A percentile compares a stretch with the other conserved stretches of the same genome.
These are phyloP conservation scores for Zalerion maritima DNA, from an alignment of 495 filamentous ascomycete genomes.

Conservation along the genomic window DNA sequence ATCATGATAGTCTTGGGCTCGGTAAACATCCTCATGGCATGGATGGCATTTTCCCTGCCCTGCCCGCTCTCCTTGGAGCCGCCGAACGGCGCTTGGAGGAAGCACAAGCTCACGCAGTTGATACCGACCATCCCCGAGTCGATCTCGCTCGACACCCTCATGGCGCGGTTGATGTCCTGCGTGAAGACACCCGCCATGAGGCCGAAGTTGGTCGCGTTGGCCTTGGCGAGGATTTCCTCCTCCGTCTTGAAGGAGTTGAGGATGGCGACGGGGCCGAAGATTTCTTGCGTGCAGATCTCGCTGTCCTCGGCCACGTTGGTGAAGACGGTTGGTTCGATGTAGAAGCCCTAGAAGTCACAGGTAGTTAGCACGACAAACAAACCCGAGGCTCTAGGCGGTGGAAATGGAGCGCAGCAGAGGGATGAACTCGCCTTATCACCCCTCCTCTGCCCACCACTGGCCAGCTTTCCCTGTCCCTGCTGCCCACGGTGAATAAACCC, in stretches of 20 bases:
- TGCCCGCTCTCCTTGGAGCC: constrained; percentile 37
- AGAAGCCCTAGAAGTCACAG: constrained; percentile 20
- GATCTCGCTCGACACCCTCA: constrained; percentile 32
- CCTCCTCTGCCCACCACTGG: constrained; percentile 40
- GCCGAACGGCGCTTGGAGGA: constrained; percentile 29
- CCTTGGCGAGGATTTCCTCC: constrained; percentile 33
- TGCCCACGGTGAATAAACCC: constrained; percentile 47
- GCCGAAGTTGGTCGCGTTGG: constrained; percentile 36
- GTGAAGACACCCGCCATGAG: constrained; percentile 36
- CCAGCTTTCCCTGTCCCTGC: constrained; percentile 40
- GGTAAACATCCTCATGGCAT: constrained; percentile 26
- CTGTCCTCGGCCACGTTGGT: constrained; percentile 25
- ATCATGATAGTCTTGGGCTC: constrained; percentile 37
- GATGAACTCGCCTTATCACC: constrained; percentile 28
- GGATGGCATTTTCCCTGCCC: constrained; percentile 29
- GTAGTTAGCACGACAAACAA: constrained; percentile 1
- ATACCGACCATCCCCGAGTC: constrained; percentile 39
- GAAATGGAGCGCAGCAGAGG: constrained; percentile 2
- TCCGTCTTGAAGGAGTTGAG: constrained; percentile 38
- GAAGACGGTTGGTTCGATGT: constrained; percentile 35
- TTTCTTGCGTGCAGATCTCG: constrained; percentile 34
- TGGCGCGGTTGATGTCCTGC: constrained; percentile 31
- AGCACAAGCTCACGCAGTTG: constrained; percentile 22
- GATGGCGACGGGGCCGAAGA: constrained; percentile 37
- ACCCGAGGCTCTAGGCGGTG: no score